A percentile compares a stretch with the other conserved stretches of the same genome.
Evolutionary conservation across 2,329 filamentous ascomycete species (phyloP).

Genomic region (Xylariaceae sp.): DNA sequence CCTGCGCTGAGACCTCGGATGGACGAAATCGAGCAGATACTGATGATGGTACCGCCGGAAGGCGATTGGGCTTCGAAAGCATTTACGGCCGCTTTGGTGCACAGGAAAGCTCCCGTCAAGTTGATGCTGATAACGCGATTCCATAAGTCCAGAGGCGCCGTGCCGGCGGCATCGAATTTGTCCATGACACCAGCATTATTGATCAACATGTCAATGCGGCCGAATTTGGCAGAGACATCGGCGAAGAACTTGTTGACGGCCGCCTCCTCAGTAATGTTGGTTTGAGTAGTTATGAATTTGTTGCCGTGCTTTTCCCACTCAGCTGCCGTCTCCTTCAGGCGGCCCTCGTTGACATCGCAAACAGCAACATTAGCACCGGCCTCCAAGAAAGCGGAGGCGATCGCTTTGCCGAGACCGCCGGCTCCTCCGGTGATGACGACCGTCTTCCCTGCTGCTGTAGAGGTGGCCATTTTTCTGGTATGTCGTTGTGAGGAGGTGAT

Average conservation of each 20-base stretch:
- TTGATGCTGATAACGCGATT: conserved; percentile 62
- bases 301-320: conserved; percentile 23
- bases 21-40: conserved; percentile 33
- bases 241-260: conserved; percentile 42
- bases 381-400: conserved; percentile 42
- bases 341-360: conserved; percentile 43
- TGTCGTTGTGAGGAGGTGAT: neutral
- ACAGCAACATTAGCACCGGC: conserved; percentile 45
- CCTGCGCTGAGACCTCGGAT: conserved; percentile 41
- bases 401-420: conserved; percentile 45
- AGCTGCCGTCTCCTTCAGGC: conserved; percentile 30
- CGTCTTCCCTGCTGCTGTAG: conserved; percentile 27
- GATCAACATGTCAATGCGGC: conserved; percentile 62
- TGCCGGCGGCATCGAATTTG: conserved; percentile 59
- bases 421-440: conserved; percentile 44
- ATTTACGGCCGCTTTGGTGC: conserved; percentile 58
- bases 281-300: conserved; percentile 35
- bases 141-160: conserved; percentile 55
- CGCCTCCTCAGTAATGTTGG: conserved; percentile 43
- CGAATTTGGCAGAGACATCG: conserved; percentile 42
- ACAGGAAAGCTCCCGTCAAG: conserved; percentile 60
- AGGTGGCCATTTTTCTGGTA: conserved; percentile 13
- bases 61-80: conserved; percentile 51
- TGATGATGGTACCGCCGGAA: conserved; percentile 36
- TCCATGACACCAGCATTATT: conserved; percentile 67